These are phyloP conservation scores for Magnolia officinalis DNA, from an alignment of 164 flowering plant species.

Conservation along the genomic window DNA sequence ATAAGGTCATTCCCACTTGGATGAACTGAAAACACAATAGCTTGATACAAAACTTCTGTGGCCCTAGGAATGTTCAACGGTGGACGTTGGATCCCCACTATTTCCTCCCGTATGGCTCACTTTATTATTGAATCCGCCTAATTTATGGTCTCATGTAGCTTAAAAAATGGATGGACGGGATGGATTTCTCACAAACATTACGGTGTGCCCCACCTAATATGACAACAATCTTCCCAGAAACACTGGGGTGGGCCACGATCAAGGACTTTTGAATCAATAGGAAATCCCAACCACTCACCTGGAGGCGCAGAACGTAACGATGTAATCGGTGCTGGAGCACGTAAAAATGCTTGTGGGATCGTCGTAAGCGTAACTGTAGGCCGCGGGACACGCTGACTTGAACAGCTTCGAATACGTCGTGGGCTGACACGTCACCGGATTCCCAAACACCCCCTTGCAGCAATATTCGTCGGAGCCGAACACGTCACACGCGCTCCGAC, in stretches of 20 bases:
- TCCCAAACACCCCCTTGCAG: conserved; percentile 63
- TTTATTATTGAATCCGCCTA: too few relatives aligned
- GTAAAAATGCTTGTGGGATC: conserved; percentile 83
- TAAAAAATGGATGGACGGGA: too few relatives aligned
- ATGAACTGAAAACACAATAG: too few relatives aligned
- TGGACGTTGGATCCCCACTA: too few relatives aligned
- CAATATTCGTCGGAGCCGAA: conserved; percentile 81
- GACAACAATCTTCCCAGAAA: too few relatives aligned
- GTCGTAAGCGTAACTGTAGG: conserved; percentile 92
- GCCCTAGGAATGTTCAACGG: too few relatives aligned
- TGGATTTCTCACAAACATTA: too few relatives aligned
- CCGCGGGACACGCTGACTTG: conserved; percentile 74
- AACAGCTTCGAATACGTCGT: conserved; percentile 74
- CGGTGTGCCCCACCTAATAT: too few relatives aligned
- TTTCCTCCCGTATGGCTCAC: too few relatives aligned
- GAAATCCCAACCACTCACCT: conserved; percentile 33
- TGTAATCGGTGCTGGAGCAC: conserved; percentile 67
- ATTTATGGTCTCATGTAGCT: too few relatives aligned
- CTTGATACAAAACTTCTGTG: too few relatives aligned
- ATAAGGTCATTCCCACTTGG: too few relatives aligned
- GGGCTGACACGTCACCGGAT: conserved; percentile 53
- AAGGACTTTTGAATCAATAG: not conserved
- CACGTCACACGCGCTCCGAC: conserved; percentile 90
- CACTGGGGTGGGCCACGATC: not conserved
- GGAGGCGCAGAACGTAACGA: conserved; percentile 63